These are phyloP conservation scores for Diaporthe caulivora DNA, from an alignment of 2,329 filamentous ascomycete species.

Conservation along the genomic window DNA sequence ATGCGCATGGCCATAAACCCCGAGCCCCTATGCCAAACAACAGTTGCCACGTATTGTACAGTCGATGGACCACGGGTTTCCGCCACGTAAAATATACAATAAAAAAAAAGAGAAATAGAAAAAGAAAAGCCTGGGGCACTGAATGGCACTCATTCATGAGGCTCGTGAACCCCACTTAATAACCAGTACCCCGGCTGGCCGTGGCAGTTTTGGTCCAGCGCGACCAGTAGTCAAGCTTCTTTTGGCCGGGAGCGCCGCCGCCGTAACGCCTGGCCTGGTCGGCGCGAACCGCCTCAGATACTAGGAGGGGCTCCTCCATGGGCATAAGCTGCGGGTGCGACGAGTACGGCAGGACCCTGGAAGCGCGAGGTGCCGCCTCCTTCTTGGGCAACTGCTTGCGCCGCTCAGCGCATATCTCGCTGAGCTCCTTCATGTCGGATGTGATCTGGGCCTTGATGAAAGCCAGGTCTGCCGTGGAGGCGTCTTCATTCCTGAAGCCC, in stretches of 20 bases:
- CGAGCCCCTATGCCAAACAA: neutral
- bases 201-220: slow-evolving; percentile 9
- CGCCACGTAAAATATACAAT: slow-evolving; percentile 11
- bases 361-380: neutral
- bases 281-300: slow-evolving; percentile 51
- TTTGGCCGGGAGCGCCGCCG: slow-evolving; percentile 18
- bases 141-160: neutral
- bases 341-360: slow-evolving; percentile 52
- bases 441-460: slow-evolving; percentile 91
- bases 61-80: neutral
- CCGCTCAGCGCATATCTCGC: slow-evolving; percentile 75
- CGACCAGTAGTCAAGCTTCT: slow-evolving; percentile 35
- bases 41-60: neutral
- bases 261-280: slow-evolving; percentile 39
- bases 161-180: neutral
- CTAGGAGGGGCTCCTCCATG: slow-evolving; percentile 53
- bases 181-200: slow-evolving; percentile 1
- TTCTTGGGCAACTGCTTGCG: slow-evolving; percentile 51
- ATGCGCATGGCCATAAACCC: neutral
- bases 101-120: neutral
- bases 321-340: slow-evolving; percentile 53
- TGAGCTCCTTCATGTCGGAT: slow-evolving; percentile 78
- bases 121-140: neutral
- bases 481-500: slow-evolving; percentile 64
- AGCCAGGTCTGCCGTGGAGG: slow-evolving; percentile 60